Base-by-base conservation (phyloP, 1,284 basidiomycete species). In the Schizopora paradoxa region DNA sequence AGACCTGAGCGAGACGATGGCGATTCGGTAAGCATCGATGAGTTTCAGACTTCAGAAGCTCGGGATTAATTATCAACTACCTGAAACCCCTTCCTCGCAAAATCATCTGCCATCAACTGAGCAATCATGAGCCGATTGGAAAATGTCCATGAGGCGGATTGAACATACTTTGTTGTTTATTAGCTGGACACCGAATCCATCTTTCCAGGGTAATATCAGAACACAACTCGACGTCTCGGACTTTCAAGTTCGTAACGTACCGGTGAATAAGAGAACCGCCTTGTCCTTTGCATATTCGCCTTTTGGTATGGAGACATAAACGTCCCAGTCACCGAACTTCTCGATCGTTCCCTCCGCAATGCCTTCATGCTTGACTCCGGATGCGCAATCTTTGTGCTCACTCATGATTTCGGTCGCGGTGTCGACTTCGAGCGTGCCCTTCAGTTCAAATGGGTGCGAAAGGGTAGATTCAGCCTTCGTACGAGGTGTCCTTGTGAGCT, bases 291-390 rank as follows among this genome's bases (percentile, higher is more conserved):
- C 22, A 29, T 49, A 51, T 21, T 43, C 41, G 19, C 34, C 46
- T 25, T 23, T 10, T 4, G 58, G 58, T 11, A 50, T 43, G 5
- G 55, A 54, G 10, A 59, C 49, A 44, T 60, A 59, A 7, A 57
- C 53, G 19, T 59, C 55, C 23, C 50, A 44, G 7, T 51, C 52
- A 13, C 48, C 54, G 21, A 54, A 51, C 34, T 56, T 56, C 32
- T 53, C 50, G 36, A 54, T 43, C 48, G 50, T 48, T 3, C 48
- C 49, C 29, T 36, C 45, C 5, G 56, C 54, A 22, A 45, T 49
- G 25, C 56, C 56, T 37, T 55, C 55, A 41, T 56, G 56, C 16
- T 45, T 49, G 16, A 52, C 53, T 16, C 54, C 54, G 38, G 44
- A n/a, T 11, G 47, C 34, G 29, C 49, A 51, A 19, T 48, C 49